These are phyloP conservation scores for Aspergillus kassunensis DNA, from an alignment of 495 filamentous ascomycete species.

Conservation along the genomic window DNA sequence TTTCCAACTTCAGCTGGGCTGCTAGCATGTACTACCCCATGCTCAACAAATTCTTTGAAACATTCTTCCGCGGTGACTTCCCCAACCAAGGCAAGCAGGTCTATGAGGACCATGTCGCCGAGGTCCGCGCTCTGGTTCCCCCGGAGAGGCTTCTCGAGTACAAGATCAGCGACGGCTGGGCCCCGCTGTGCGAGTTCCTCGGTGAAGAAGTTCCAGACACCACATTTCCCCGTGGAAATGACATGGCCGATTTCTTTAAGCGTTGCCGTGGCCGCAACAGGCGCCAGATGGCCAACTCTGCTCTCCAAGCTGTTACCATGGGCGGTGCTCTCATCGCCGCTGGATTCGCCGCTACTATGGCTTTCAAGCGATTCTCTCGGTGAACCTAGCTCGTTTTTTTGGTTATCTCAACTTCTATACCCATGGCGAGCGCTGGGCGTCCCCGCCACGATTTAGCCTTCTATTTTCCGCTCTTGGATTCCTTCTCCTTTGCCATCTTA, in stretches of 20 bases:
- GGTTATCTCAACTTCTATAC: slow-evolving; percentile 8
- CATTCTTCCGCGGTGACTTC: slow-evolving; percentile 52
- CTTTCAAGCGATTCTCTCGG: slow-evolving; percentile 41
- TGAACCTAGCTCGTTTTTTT: slow-evolving; percentile 20
- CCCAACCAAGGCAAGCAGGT: slow-evolving; percentile 49
- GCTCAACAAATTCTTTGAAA: slow-evolving; percentile 56
- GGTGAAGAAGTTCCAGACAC: slow-evolving; percentile 53
- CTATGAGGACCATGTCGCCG: slow-evolving; percentile 42
- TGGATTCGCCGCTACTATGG: slow-evolving; percentile 37
- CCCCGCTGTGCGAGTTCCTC: slow-evolving; percentile 62
- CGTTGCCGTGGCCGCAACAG: slow-evolving; percentile 57
- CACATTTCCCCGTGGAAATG: slow-evolving; percentile 44
- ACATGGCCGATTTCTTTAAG: slow-evolving; percentile 56
- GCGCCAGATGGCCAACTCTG: slow-evolving; percentile 58
- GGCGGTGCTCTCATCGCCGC: slow-evolving; percentile 42
- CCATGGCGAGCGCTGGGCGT: slow-evolving; percentile 19
- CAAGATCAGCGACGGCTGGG: slow-evolving; percentile 63
- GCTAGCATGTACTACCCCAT: slow-evolving; percentile 58
- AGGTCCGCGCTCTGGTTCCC: slow-evolving; percentile 44
- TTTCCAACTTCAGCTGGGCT: slow-evolving; percentile 52
- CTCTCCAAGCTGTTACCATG: slow-evolving; percentile 48
- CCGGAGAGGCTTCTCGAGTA: slow-evolving; percentile 57
- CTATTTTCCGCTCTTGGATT: background rate
- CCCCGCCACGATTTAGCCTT: slow-evolving; percentile 1
- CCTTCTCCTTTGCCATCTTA: slow-evolving; percentile 4